Conservation (phyloP, 192 early-diverging fungal species). For the Entomortierella parvispora region DNA sequence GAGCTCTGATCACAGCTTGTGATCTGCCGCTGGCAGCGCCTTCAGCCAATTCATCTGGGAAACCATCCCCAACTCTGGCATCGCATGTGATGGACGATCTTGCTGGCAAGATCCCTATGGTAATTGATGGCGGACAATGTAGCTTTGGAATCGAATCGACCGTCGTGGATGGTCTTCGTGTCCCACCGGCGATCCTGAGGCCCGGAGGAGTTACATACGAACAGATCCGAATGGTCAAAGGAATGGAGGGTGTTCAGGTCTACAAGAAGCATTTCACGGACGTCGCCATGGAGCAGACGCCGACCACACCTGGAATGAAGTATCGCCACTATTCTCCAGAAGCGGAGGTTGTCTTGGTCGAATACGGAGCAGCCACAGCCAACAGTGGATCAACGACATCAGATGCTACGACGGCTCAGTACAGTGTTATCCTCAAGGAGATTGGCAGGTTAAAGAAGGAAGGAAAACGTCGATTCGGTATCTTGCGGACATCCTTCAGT, state of each 20-base stretch:
- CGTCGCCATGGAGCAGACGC: conserved; percentile 73
- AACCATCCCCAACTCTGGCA: conserved; percentile 94
- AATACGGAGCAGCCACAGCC: conserved; percentile 7
- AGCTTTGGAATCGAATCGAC: conserved; percentile 93
- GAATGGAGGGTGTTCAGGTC: conserved; percentile 75
- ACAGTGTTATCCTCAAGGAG: conserved; percentile 29
- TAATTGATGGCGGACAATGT: conserved; percentile 92
- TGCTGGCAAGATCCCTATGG: conserved; percentile 78
- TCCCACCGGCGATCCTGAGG: conserved; percentile 83
- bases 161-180: conserved; percentile 85
- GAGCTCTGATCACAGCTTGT: conserved; percentile 84
- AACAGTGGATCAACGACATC: not conserved
- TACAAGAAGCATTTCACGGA: conserved; percentile 85
- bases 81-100: conserved; percentile 90
- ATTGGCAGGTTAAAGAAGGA: conserved; percentile 37
- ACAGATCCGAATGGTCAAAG: conserved; percentile 64
- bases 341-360: conserved; percentile 85
- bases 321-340: conserved; percentile 97
- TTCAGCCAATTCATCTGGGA: conserved; percentile 96
- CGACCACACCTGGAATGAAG: conserved; percentile 99
- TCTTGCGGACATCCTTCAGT: conserved; percentile 44
- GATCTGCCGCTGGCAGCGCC: conserved; percentile 96
- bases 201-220: conserved; percentile 95
- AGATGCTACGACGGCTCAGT: conserved; percentile 9
- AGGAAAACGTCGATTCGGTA: conserved; percentile 42